phyloP scores from a whole-genome alignment of 495 filamentous ascomycete species.

The Penicillium taxi region DNA sequence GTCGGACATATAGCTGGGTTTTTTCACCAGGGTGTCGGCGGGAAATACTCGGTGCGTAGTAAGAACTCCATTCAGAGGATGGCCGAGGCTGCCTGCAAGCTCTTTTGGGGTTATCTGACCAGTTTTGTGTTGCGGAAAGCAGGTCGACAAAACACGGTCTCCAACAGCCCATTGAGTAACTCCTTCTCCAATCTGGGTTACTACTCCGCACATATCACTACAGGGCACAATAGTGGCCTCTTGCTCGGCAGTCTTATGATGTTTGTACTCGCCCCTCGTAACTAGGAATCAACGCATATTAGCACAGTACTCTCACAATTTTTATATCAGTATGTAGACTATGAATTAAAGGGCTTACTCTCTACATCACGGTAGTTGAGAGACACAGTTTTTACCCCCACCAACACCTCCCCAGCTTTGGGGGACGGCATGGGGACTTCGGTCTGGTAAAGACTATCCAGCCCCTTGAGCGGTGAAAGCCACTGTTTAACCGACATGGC shows the following conservation, averaged over 20 bases:
- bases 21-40: constrained; percentile 55
- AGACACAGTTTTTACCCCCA: constrained; percentile 46
- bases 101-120: constrained; percentile 47
- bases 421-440: constrained; percentile 36
- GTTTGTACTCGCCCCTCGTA: constrained; percentile 48
- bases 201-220: constrained; percentile 69
- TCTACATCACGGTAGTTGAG: constrained; percentile 56
- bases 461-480: constrained; percentile 40
- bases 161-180: constrained; percentile 59
- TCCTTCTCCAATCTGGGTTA: constrained; percentile 54
- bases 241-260: constrained; percentile 39
- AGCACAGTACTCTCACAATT: not conserved
- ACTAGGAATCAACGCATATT: constrained; percentile 22
- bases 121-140: constrained; percentile 64
- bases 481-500: constrained; percentile 35
- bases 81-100: constrained; percentile 53
- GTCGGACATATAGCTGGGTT: constrained; percentile 53
- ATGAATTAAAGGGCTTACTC: constrained; percentile 27
- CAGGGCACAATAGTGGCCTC: constrained; percentile 52
- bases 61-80: constrained; percentile 58
- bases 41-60: constrained; percentile 61
- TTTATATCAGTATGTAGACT: too few relatives aligned
- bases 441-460: constrained; percentile 39
- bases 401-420: constrained; percentile 45
- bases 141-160: constrained; percentile 66